phyloP scores from a whole-genome alignment of 805 yeast species.

The Naumovozyma castellii region DNA sequence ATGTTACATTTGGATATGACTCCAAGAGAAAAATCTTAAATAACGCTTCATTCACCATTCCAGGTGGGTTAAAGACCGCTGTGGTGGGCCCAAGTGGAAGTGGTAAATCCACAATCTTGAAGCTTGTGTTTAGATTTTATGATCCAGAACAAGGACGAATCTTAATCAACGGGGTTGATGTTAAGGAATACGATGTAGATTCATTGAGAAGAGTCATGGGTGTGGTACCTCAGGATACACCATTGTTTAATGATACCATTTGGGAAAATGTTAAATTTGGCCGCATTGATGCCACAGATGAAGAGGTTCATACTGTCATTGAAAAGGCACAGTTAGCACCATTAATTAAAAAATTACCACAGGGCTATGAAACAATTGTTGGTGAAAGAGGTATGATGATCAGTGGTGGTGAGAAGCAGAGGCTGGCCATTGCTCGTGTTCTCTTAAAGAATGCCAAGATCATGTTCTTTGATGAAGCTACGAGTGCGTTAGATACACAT shows the following conservation, averaged over 20 bases:
- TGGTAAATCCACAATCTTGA: conserved; percentile 84
- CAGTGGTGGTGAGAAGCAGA: conserved; percentile 97
- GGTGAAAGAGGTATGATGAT: conserved; percentile 99
- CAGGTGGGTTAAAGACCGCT: conserved; percentile 86
- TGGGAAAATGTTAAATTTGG: conserved; percentile 86
- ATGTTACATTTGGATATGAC: conserved; percentile 87
- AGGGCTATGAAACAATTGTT: conserved; percentile 75
- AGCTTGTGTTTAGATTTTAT: conserved; percentile 80
- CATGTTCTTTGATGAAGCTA: conserved; percentile 93
- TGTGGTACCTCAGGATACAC: conserved; percentile 97
- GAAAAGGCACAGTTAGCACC: conserved; percentile 57
- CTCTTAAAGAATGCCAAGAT: conserved; percentile 78
- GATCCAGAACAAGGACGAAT: conserved; percentile 75
- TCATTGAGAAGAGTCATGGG: conserved; percentile 69
- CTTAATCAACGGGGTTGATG: conserved; percentile 81
- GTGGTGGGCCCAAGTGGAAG: conserved; percentile 95
- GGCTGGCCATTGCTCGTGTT: conserved; percentile 89
- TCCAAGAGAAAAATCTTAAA: conserved; percentile 77
- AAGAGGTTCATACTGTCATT: conserved; percentile 57
- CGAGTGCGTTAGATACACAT: conserved; percentile 92
- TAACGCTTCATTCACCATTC: conserved; percentile 75
- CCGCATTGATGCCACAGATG: conserved; percentile 58
- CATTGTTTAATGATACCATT: conserved; percentile 84
- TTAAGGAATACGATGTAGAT: conserved; percentile 62
- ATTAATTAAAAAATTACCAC: conserved; percentile 64